Percentiles rank a stretch among this genome's conserved stretches.
These are phyloP conservation scores for Plasmopara muralis DNA, from an alignment of 352 stramenopile genomes.

Conservation along the genomic window DNA sequence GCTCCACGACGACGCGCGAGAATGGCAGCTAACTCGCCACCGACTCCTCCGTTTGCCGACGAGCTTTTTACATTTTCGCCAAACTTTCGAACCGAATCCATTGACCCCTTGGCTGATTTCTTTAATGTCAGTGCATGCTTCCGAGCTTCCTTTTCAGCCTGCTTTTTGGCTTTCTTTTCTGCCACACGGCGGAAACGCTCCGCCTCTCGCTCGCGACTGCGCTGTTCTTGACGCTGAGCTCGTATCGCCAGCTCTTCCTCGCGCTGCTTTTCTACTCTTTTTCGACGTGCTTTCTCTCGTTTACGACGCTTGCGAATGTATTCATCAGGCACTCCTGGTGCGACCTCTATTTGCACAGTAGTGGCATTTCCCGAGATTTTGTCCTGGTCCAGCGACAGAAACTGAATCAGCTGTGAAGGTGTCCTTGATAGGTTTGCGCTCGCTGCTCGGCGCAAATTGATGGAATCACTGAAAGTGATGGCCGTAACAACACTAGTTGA, in stretches of 20 bases:
- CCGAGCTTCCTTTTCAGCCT: slow-evolving; percentile 60
- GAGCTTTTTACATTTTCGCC: slow-evolving; percentile 45
- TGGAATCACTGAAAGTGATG: slow-evolving; percentile 65
- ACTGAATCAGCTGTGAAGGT: slow-evolving; percentile 59
- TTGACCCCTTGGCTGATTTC: slow-evolving; percentile 38
- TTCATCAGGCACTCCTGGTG: slow-evolving; percentile 62
- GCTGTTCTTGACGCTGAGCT: slow-evolving; percentile 57
- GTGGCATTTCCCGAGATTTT: slow-evolving; percentile 40
- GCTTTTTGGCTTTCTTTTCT: slow-evolving; percentile 86
- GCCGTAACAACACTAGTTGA: slow-evolving; percentile 43
- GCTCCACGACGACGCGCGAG: slow-evolving; percentile 59
- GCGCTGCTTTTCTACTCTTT: slow-evolving; percentile 60
- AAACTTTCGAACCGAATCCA: slow-evolving; percentile 73
- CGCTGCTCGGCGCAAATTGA: slow-evolving; percentile 47
- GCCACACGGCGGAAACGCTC: slow-evolving; percentile 72
- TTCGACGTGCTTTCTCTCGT: slow-evolving; percentile 72
- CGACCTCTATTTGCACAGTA: slow-evolving; percentile 48
- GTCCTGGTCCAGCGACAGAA: slow-evolving; percentile 38
- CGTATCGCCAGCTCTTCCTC: slow-evolving; percentile 71
- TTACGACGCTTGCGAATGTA: slow-evolving; percentile 85
- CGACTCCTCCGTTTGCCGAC: slow-evolving; percentile 37
- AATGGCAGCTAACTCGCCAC: slow-evolving; percentile 70
- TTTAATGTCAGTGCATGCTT: slow-evolving; percentile 34
- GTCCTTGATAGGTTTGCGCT: slow-evolving; percentile 43
- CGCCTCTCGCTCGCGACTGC: slow-evolving; percentile 55